Base-by-base conservation (phyloP, 1,284 basidiomycete species). In the Grifola frondosa region DNA sequence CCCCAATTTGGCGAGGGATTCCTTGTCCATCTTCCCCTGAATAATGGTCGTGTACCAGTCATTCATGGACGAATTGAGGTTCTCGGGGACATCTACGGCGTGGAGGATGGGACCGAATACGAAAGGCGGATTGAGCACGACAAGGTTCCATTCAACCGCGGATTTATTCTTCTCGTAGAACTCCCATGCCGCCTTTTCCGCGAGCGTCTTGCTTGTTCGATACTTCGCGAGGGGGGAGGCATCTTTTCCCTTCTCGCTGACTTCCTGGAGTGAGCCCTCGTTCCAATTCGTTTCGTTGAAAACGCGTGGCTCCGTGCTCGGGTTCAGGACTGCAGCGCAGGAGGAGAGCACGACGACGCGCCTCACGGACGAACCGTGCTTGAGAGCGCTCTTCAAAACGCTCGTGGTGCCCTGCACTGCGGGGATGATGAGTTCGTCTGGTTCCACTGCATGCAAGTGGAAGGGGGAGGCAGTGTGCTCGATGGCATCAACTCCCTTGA, bases 311-410 rank as follows among this genome's bases (percentile, higher is more conserved):
- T 36, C 22, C 6, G 37, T 44, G 13, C 19, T n/a, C 5, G 37
- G 39, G 6, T 26, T 35, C 37, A 46, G 34, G 43, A 84, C 63
- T 1, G 80, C 62, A 0, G 74, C 80, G 31, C 68, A 73, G 1
- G 84, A 77, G 16, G 69, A 70, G 0, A 83, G 85, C 44, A 88
- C 62, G 32, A 91, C 79, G 24, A 91, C 69, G 1, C 88, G 77
- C 60, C 80, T 76, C 44, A 88, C 69, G 15, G 61, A 54, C 17
- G 71, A 58, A 47, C 73, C 71, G 45, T 57, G 37, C 37, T 53
- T 41, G 11, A 53, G 46, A 4, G 54, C 59, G 34, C 50, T 51
- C 29, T 58, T 33, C 32, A 66, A 52, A 20, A 66, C 45, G 30
- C 55, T 46, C 5, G 34, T 37, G 10, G 65, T 60, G 23, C 63